These are phyloP conservation scores for Hygrophoropsis aurantiaca DNA, from an alignment of 768 basidiomycete species.

Conservation along the genomic window DNA sequence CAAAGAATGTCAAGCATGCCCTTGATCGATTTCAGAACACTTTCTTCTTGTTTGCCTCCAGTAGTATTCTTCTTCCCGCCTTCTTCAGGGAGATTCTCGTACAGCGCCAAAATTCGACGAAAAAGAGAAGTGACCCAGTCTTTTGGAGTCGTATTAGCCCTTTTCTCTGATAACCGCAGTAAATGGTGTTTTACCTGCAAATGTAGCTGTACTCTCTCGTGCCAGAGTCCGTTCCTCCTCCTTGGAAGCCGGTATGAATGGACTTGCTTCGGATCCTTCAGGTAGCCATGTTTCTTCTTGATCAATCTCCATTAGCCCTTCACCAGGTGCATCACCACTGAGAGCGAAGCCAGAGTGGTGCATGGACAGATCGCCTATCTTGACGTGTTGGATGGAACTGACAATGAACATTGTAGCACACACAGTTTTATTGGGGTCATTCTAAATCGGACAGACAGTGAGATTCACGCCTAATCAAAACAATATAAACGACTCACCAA, in stretches of 20 bases:
- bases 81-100: conserved; percentile 93
- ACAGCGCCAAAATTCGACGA: conserved; percentile 75
- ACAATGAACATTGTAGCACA: conserved; percentile 80
- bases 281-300: conserved; percentile 47
- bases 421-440: conserved; percentile 78
- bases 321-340: conserved; percentile 51
- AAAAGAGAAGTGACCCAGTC: conserved; percentile 83
- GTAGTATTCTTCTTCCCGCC: conserved; percentile 85
- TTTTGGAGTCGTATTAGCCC: conserved; percentile 20
- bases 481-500: conserved; percentile 45
- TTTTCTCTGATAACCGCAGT: neutral
- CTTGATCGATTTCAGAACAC: conserved; percentile 75
- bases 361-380: conserved; percentile 73
- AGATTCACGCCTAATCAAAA: conserved; percentile 1
- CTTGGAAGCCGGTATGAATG: conserved; percentile 40
- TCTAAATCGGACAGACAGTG: conserved; percentile 39
- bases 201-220: conserved; percentile 74
- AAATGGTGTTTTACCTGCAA: conserved; percentile 56
- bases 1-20: conserved; percentile 79
- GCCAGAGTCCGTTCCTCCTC: conserved; percentile 73
- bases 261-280: conserved; percentile 43
- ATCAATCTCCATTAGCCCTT: conserved; percentile 56
- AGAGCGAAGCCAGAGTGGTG: conserved; percentile 56
- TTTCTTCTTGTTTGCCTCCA: conserved; percentile 81
- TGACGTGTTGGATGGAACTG: conserved; percentile 70